These are phyloP conservation scores for Hyphochytrium catenoides DNA, from an alignment of 352 stramenopile species.

Conservation along the genomic window DNA sequence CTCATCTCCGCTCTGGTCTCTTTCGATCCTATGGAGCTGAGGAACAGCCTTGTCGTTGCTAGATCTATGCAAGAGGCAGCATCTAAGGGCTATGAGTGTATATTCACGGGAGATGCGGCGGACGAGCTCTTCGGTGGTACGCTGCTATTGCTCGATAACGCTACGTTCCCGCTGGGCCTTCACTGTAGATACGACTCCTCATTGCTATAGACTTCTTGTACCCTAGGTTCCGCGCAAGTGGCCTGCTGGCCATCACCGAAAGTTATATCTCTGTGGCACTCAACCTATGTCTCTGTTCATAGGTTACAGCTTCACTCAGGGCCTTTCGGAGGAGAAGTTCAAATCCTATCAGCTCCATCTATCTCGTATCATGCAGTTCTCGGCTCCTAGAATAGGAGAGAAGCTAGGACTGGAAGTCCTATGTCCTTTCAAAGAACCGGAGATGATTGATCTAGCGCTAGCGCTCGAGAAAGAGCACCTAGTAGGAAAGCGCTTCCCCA, in stretches of 20 bases:
- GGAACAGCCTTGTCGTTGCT: slow-evolving; percentile 61
- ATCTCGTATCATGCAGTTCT: slow-evolving; percentile 50
- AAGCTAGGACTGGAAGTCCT: slow-evolving; percentile 33
- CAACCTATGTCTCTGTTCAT: background rate
- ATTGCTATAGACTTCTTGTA: no score
- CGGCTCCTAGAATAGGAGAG: slow-evolving; percentile 27
- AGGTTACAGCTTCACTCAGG: slow-evolving; percentile 54
- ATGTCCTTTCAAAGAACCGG: slow-evolving; percentile 40
- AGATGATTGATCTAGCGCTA: slow-evolving; percentile 37
- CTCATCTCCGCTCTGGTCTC: slow-evolving; percentile 27
- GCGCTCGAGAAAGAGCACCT: slow-evolving; percentile 24
- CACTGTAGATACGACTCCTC: no score
- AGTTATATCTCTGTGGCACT: no score
- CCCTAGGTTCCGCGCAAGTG: no score
- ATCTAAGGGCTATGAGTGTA: slow-evolving; percentile 20
- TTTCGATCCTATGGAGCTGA: slow-evolving; percentile 59
- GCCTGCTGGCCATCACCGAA: no score
- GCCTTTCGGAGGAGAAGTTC: slow-evolving; percentile 24
- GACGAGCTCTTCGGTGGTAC: slow-evolving; percentile 57
- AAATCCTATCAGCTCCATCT: slow-evolving; percentile 41
- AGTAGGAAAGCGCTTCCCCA: slow-evolving; percentile 28
- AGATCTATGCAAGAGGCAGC: slow-evolving; percentile 26
- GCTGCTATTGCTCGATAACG: no score
- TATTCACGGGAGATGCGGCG: slow-evolving; percentile 52
- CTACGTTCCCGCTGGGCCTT: no score